Evolutionary conservation across 768 basidiomycete genomes (phyloP).

Genomic region (Pleurotus tuber-regium): DNA sequence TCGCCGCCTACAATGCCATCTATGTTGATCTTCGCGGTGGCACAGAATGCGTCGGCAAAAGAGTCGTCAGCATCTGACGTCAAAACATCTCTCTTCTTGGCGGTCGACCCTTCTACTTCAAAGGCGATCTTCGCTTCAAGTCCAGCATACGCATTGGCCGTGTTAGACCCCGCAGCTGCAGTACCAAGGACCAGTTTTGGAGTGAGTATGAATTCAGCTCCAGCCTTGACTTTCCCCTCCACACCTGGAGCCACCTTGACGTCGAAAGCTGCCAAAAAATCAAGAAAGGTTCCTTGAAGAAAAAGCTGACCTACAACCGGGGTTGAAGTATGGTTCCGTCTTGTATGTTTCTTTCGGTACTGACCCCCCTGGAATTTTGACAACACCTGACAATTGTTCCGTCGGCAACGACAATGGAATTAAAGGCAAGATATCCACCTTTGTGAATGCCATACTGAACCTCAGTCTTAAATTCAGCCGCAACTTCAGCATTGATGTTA

Average conservation of each 20-base stretch:
- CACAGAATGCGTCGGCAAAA: no score
- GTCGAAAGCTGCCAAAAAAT: background rate
- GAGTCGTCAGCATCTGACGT: background rate
- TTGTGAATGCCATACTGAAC: conserved; percentile 3
- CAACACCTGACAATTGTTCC: no score
- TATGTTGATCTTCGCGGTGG: conserved; percentile 2
- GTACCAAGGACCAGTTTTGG: conserved; percentile 4
- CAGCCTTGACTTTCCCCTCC: background rate
- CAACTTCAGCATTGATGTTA: background rate
- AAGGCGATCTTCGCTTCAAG: background rate
- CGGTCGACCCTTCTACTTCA: background rate
- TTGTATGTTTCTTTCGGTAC: no score
- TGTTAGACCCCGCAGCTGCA: background rate
- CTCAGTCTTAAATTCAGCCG: background rate
- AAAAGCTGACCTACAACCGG: background rate
- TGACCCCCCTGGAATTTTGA: background rate
- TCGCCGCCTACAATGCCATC: conserved; percentile 1
- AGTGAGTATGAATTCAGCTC: background rate
- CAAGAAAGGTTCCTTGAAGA: background rate
- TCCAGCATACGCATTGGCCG: background rate
- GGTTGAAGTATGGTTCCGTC: background rate
- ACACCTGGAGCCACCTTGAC: background rate
- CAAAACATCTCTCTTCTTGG: background rate
- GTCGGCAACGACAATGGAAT: no score
- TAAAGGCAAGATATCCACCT: no score